Evolutionary conservation across 1,284 basidiomycete species (phyloP).

Genomic region (Ceratobasidium sp.): DNA sequence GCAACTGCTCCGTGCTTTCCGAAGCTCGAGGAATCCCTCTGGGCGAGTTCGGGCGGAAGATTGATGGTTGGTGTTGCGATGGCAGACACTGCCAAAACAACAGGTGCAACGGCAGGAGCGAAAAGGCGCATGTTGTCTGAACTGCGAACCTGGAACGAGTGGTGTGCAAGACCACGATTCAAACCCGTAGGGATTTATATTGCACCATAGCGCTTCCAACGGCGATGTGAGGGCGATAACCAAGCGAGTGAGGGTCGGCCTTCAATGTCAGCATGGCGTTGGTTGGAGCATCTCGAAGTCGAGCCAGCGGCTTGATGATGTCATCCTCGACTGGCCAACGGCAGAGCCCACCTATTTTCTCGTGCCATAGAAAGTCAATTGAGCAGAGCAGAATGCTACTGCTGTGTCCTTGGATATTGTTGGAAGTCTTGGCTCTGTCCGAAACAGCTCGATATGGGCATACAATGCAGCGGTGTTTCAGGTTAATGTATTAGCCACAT

Average conservation of each 20-base stretch:
- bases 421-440: no score
- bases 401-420: no score
- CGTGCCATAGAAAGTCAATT: no score
- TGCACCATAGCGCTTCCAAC: neutral
- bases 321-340: no score
- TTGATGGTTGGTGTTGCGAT: neutral
- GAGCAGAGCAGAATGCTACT: no score
- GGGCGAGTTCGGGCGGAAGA: slow-evolving; percentile 5
- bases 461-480: no score
- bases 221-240: neutral
- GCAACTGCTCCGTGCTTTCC: slow-evolving; percentile 34
- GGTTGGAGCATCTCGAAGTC: neutral
- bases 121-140: neutral
- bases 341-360: no score
- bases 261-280: neutral
- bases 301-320: neutral
- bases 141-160: no score
- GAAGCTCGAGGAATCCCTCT: neutral
- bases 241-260: neutral
- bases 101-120: neutral
- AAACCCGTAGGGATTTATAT: neutral
- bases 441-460: no score
- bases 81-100: neutral
- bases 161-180: neutral
- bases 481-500: no score